Evolutionary conservation across 805 yeast genomes (phyloP), one percentile per base, ranked within the genome.

Genomic region (Komagataella mondaviorum): DNA sequence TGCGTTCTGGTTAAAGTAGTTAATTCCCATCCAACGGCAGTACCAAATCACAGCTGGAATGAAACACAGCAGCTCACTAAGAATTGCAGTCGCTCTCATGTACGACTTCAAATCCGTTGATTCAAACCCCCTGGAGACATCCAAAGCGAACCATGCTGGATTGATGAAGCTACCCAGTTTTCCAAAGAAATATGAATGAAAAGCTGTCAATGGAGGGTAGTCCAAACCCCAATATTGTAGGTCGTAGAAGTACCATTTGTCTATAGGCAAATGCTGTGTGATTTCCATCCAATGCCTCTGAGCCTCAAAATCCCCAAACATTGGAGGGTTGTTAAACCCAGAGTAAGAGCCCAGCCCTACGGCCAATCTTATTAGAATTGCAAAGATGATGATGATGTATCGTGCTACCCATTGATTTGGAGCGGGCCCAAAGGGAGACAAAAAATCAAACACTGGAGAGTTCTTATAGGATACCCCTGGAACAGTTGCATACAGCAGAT

Each of bases 211-310:
- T 6, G 98, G 98, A 0, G 99, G 99, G 64, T 93, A 93, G 65
- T 93, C 99, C 43, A 93, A 72, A 1, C 98, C 96, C 98, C 99
- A 93, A 69, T 91, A 89, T 57, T 81, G 80, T 47, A 89, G 71
- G 62, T 93, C 96, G 64, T 81, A 88, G 69, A 76, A 86, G 62
- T 93, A 93, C 99, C 99, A 93, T 55, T 84, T 58, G 0, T 69
- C 65, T 1, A 88, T 65, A 0, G 96, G 93, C 49, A 90, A 64
- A 57, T 81, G 80, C 45, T 73, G 80, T 0, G 98, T 91, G 51
- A 91, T 71, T 63, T 93, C 99, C 78, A 93, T 75, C 99, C 99
- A 93, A 65, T 91, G 99, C 57, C 99, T 77, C 65, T 93, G 99
- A 0, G 98, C 98, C 65, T 93, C 99, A 61, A 93, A 91, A 63